These are phyloP conservation scores for Aspergillus novofumigatus DNA, from an alignment of 2,329 filamentous ascomycete genomes.

Conservation along the genomic window DNA sequence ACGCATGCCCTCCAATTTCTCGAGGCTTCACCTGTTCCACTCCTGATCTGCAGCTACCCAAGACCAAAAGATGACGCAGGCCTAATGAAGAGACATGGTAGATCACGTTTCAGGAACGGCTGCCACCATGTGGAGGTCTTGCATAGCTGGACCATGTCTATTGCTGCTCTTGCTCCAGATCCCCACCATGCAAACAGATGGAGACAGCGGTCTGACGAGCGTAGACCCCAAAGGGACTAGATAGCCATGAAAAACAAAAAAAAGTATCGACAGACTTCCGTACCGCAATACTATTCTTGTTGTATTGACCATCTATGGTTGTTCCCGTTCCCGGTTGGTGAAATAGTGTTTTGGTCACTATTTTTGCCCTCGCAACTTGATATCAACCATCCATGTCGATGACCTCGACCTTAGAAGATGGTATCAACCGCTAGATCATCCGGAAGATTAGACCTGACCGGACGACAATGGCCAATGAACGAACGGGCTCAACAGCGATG, in stretches of 20 bases:
- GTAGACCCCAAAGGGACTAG: slow-evolving; percentile 7
- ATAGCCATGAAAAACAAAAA: slow-evolving; percentile 1
- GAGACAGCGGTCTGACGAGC: slow-evolving; percentile 15
- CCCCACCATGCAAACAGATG: slow-evolving; percentile 26
- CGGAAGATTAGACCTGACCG: slow-evolving; percentile 20
- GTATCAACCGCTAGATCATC: slow-evolving; percentile 14
- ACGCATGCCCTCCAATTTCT: slow-evolving; percentile 15
- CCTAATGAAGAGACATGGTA: slow-evolving; percentile 16
- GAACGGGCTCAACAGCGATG: slow-evolving; percentile 8
- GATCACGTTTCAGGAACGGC: slow-evolving; percentile 22
- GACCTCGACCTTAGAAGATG: slow-evolving; percentile 15
- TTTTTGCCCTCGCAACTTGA: slow-evolving; percentile 2
- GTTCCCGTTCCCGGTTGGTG: slow-evolving; percentile 2
- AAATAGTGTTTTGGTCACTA: not conserved
- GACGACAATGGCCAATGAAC: slow-evolving; percentile 20
- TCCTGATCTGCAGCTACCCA: slow-evolving; percentile 27
- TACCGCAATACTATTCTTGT: slow-evolving; percentile 6
- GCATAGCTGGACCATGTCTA: slow-evolving; percentile 12
- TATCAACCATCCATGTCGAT: slow-evolving; percentile 9
- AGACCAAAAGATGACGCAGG: slow-evolving; percentile 16
- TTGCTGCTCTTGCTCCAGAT: slow-evolving; percentile 10
- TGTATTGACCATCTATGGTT: not conserved
- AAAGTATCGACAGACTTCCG: slow-evolving; percentile 9
- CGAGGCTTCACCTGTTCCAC: slow-evolving; percentile 32
- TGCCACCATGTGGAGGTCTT: slow-evolving; percentile 29